Base-by-base conservation (phyloP, 306 rosid genomes). In the Corylus heterophylla region DNA sequence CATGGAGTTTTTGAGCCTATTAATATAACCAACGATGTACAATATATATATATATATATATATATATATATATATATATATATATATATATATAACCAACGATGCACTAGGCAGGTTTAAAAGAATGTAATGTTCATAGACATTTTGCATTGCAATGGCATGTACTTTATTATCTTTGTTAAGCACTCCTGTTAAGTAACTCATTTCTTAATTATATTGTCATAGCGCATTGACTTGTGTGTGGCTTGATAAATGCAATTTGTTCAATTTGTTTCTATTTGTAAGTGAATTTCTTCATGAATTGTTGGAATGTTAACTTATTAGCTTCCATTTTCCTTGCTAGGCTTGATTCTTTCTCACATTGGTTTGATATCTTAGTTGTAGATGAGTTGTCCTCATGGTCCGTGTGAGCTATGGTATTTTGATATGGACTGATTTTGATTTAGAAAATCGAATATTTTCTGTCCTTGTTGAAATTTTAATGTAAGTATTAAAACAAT, bases 261-360 rank as follows among this genome's bases (percentile, higher is more conserved):
- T 39, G 27, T 67, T 67, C 14, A 42, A 18, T 42, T 67, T 39
- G 12, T 67, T 67, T 67, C 72, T 27, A 39, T 22, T 39, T 8
- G 14, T 37, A 11, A 4, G 50, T 7, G 39, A 17, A 12, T 8
- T 20, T 55, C 39, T 12, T 51, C 10, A 76, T 35, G 8, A n/a
- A 61, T 55, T 62, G 73, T 7, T 0, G 45, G 71, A 31, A 69
- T 73, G 58, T 71, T 79, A 62, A 56, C 54, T 56, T 83, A 50
- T 74, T 25, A 47, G 55, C 72, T 49, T 76, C 25, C 0, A 22
- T 22, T 22, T 22, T 22, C 25, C 25, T 22, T 22, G 25, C 25
- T 22, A 22, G 25, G 25, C 25, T 22, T 22, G 25, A 22, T 22
- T 22, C 25, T 22, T 22, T 22, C 25, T 0, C 25, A 22, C 25